These are phyloP conservation scores for Pyracantha coccinea DNA, from an alignment of 331 rosid genomes.

Conservation along the genomic window DNA sequence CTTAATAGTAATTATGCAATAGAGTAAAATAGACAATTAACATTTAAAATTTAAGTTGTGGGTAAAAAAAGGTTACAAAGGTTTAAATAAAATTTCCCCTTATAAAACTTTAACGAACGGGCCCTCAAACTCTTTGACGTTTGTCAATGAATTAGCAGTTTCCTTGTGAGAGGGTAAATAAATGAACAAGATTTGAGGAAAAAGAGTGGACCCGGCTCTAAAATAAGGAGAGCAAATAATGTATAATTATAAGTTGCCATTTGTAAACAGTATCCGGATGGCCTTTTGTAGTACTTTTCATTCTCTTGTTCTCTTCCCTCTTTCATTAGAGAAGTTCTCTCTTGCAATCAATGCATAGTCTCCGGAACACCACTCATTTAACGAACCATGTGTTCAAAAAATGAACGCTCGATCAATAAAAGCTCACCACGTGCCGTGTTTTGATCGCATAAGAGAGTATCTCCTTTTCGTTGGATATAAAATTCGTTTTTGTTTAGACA, in stretches of 20 bases:
- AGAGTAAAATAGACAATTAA: too few relatives aligned
- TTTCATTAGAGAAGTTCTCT: too few relatives aligned
- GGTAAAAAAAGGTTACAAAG: too few relatives aligned
- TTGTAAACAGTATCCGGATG: neutral
- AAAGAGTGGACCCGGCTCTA: neutral
- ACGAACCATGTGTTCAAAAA: neutral
- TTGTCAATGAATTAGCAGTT: too few relatives aligned
- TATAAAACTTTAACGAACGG: too few relatives aligned
- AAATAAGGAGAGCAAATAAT: neutral
- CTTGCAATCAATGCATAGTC: too few relatives aligned
- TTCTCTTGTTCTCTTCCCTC: neutral
- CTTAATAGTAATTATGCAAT: too few relatives aligned
- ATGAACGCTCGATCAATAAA: neutral
- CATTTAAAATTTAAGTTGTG: too few relatives aligned
- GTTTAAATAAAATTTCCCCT: too few relatives aligned
- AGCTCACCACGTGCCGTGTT: neutral
- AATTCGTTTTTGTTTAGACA: neutral
- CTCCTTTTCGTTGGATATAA: neutral
- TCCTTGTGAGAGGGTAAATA: too few relatives aligned
- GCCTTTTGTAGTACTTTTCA: neutral
- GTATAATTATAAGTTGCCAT: neutral
- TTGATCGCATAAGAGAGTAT: neutral
- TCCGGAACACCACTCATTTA: neutral
- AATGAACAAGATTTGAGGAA: neutral
- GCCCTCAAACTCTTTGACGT: too few relatives aligned